phyloP scores from a whole-genome alignment of 345 rosid genomes.

The Erucastrum elatum region DNA sequence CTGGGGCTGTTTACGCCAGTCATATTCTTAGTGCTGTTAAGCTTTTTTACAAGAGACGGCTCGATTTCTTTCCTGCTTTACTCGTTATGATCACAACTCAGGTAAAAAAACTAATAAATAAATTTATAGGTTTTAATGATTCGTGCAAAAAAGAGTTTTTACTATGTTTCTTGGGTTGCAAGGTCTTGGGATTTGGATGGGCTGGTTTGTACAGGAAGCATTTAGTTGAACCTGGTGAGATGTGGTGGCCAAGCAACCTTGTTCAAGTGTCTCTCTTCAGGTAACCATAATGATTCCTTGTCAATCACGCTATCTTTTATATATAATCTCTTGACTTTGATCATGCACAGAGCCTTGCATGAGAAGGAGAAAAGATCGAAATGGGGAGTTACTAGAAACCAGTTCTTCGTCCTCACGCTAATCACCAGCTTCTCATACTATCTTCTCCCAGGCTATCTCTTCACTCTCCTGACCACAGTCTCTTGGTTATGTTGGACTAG shows the following conservation, averaged over 20 bases:
- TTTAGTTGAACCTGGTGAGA: conserved; percentile 76
- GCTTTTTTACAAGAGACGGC: conserved; percentile 57
- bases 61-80: conserved; percentile 59
- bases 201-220: conserved; percentile 73
- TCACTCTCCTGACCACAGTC: conserved; percentile 48
- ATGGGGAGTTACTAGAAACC: conserved; percentile 50
- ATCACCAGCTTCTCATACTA: conserved; percentile 66
- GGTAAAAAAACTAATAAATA: conserved; percentile 38
- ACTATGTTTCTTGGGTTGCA: conserved; percentile 43
- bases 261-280: conserved; percentile 79
- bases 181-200: conserved; percentile 88
- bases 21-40: conserved; percentile 73
- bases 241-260: conserved; percentile 84
- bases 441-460: conserved; percentile 63
- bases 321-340: background rate
- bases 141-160: background rate
- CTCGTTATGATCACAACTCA: conserved; percentile 80
- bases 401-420: conserved; percentile 64
- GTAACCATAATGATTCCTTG: conserved; percentile 37
- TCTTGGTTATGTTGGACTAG: conserved; percentile 86
- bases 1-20: conserved; percentile 71
- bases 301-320: background rate
- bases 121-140: background rate
- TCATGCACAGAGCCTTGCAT: conserved; percentile 62
- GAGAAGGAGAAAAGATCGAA: conserved; percentile 54